Percentiles rank a stretch among this genome's conserved stretches.
These are phyloP conservation scores for Cinnamomum micranthum DNA, from an alignment of 164 flowering plant genomes.

Conservation along the genomic window DNA sequence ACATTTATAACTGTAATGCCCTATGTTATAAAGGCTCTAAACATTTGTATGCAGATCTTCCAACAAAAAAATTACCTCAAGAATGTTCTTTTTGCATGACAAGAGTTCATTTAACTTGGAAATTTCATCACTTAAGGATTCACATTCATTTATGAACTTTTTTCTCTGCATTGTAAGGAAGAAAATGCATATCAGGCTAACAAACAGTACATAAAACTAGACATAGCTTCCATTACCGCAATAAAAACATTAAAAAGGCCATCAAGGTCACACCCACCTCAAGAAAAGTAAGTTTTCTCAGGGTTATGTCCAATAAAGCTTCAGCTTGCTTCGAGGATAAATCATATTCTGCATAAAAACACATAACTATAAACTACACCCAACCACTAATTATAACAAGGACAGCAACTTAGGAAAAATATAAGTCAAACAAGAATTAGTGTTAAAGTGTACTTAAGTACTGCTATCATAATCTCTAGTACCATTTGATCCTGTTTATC, in stretches of 20 bases:
- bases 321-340: slow-evolving; percentile 94
- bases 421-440: background rate
- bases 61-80: slow-evolving; percentile 44
- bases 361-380: background rate
- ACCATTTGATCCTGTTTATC: too few relatives aligned
- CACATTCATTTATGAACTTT: slow-evolving; percentile 68
- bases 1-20: too few relatives aligned
- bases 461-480: background rate
- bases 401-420: background rate
- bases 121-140: slow-evolving; percentile 65
- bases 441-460: too few relatives aligned
- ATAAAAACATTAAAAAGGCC: background rate
- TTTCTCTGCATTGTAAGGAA: slow-evolving; percentile 50
- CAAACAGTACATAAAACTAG: background rate
- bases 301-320: slow-evolving; percentile 79
- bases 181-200: background rate
- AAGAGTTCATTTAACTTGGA: slow-evolving; percentile 64
- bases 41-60: too few relatives aligned
- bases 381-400: background rate
- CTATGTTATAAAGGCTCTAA: too few relatives aligned
- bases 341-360: slow-evolving; percentile 48
- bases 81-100: slow-evolving; percentile 66
- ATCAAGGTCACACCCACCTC: slow-evolving; percentile 47
- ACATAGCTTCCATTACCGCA: background rate
- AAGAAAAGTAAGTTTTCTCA: slow-evolving; percentile 71